Evolutionary conservation across 345 rosid genomes (phyloP).

Genomic region (Eutrema yunnanense): DNA sequence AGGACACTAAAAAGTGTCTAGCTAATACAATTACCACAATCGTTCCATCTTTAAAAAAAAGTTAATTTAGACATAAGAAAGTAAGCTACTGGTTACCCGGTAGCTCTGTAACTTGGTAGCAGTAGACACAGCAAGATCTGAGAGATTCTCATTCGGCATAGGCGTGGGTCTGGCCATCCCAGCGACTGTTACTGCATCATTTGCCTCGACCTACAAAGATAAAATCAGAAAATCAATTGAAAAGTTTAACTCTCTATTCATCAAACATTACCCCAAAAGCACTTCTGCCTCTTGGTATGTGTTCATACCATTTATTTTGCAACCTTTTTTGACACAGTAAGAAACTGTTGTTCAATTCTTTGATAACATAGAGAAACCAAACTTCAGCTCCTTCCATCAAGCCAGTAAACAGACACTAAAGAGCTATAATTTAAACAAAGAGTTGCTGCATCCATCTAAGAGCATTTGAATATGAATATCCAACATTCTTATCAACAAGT

Average conservation of each 20-base stretch:
- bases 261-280: neutral
- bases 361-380: neutral
- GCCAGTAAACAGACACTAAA: neutral
- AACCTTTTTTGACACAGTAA: neutral
- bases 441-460: neutral
- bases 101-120: constrained; percentile 87
- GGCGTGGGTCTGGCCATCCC: constrained; percentile 80
- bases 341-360: neutral
- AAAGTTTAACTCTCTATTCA: neutral
- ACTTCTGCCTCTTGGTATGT: neutral
- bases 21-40: neutral
- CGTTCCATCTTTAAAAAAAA: neutral
- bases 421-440: neutral
- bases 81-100: constrained; percentile 42
- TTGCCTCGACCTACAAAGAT: constrained; percentile 65
- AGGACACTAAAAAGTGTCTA: neutral
- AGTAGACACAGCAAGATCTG: constrained; percentile 80
- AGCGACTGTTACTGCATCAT: constrained; percentile 82
- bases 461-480: neutral
- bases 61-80: neutral
- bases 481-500: neutral
- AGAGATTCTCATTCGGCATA: constrained; percentile 57
- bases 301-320: neutral
- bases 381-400: neutral
- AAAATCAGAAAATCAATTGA: neutral